Evolutionary conservation across 2,329 filamentous ascomycete species (phyloP).

Genomic region (Zelopaecilomyces penicillatus): DNA sequence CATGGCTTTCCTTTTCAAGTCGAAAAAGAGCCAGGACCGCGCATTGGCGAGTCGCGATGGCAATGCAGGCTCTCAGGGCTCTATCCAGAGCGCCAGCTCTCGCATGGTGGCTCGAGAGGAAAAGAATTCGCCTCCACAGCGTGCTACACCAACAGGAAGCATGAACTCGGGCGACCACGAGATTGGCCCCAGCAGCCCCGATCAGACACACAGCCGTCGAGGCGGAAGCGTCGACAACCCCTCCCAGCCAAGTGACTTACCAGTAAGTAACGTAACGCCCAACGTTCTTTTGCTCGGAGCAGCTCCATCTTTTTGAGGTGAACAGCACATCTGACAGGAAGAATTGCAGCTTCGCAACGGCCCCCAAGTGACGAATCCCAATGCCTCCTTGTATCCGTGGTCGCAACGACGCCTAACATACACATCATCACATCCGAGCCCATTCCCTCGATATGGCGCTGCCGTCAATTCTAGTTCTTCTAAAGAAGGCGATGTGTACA

Average conservation of each 20-base stretch:
- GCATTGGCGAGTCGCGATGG: slow-evolving; percentile 48
- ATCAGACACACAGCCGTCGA: slow-evolving; percentile 52
- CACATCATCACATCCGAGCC: slow-evolving; percentile 70
- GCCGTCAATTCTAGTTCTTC: slow-evolving; percentile 88
- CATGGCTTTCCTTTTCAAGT: slow-evolving; percentile 80
- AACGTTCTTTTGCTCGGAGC: not conserved
- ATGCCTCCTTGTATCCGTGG: slow-evolving; percentile 88
- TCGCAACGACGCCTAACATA: slow-evolving; percentile 84
- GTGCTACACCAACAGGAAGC: slow-evolving; percentile 69
- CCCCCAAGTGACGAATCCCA: slow-evolving; percentile 44
- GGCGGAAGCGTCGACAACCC: slow-evolving; percentile 41
- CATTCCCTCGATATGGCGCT: slow-evolving; percentile 93
- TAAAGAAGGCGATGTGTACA: slow-evolving; percentile 93
- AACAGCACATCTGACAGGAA: slow-evolving; percentile 8
- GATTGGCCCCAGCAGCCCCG: slow-evolving; percentile 51
- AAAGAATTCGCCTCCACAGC: slow-evolving; percentile 41
- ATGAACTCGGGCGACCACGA: slow-evolving; percentile 62
- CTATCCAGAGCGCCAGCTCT: slow-evolving; percentile 39
- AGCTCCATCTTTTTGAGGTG: not conserved
- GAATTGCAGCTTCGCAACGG: slow-evolving; percentile 46
- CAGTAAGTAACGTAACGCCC: slow-evolving; percentile 27
- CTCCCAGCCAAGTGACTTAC: slow-evolving; percentile 32
- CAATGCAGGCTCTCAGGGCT: slow-evolving; percentile 37
- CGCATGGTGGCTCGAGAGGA: slow-evolving; percentile 40
- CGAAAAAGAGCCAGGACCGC: slow-evolving; percentile 66